A percentile compares a stretch with the other conserved stretches of the same genome.
Conservation (phyloP, 768 basidiomycete genomes). For the Pleurotus cornucopiae region DNA sequence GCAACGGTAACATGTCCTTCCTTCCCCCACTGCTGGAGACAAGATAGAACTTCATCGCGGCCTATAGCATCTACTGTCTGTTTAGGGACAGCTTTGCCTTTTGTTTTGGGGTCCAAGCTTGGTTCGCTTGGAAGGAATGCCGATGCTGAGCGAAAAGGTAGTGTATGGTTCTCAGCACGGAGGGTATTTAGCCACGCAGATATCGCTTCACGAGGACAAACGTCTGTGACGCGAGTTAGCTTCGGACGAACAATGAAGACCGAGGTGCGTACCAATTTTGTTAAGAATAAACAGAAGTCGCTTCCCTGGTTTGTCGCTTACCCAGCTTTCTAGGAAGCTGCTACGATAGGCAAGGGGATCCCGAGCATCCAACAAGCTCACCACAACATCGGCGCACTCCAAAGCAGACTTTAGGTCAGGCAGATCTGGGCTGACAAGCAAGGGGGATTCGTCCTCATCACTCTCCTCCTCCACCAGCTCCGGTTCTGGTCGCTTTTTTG, state of each 20-base stretch:
- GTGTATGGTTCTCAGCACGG: conserved; percentile 54
- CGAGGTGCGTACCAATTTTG: conserved; percentile 71
- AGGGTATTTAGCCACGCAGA: conserved; percentile 64
- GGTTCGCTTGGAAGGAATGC: conserved; percentile 50
- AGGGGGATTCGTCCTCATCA: conserved; percentile 54
- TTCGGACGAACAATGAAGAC: conserved; percentile 1
- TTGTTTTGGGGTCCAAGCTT: conserved; percentile 20
- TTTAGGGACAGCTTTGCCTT: conserved; percentile 45
- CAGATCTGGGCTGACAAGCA: conserved; percentile 59
- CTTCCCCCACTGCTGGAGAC: conserved; percentile 42
- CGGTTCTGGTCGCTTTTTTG: conserved; percentile 23
- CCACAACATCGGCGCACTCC: conserved; percentile 71
- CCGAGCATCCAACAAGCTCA: conserved; percentile 81
- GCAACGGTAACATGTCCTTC: conserved; percentile 61
- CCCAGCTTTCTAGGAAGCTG: conserved; percentile 53
- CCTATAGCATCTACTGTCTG: conserved; percentile 58
- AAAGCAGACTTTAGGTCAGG: conserved; percentile 64
- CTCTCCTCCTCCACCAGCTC: conserved; percentile 28
- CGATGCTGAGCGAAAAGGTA: conserved; percentile 72
- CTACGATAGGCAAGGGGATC: conserved; percentile 77
- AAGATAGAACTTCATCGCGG: conserved; percentile 42
- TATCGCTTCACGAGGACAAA: conserved; percentile 74
- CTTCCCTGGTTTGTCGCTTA: conserved; percentile 34
- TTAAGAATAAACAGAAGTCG: conserved; percentile 69
- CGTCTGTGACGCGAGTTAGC: conserved; percentile 42